Evolutionary conservation across 148 eudicot genomes (phyloP), one percentile per base, ranked within the genome.

Genomic region (Diospyros kaki): DNA sequence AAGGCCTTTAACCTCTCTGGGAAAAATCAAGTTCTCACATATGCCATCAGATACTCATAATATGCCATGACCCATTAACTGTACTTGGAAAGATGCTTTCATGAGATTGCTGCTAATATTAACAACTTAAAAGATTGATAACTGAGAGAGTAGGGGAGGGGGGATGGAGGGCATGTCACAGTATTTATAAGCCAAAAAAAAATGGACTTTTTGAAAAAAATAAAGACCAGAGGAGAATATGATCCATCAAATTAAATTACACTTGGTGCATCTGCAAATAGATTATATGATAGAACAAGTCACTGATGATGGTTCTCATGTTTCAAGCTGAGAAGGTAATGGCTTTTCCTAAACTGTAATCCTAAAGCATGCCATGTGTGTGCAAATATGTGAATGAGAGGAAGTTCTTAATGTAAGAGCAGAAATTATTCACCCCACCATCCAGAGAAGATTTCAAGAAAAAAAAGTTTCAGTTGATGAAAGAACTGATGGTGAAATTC

Each of bases 1-100:
- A 44, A 71, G 13, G 17, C 38, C 40, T 58, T 44, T 72, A 5
- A 5, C 64, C 17, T 71, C 55, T 58, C 46, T 43, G 39, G 38
- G 43, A 63, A 14, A 42, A 71, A 67, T 56, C 64, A 71, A 42
- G 74, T 15, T 58, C 74, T 51, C 28, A 28, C 28, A 28, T 28
- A 28, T 28, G 28, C 28, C 28, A 28, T 7, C 58, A 51, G 11
- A 68, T 48, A 18, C 43, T 68, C 45, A 18, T 17, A 67, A 43
- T 71, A 6, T 44, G 18, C 15, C 69, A 45, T 7, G 15, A 43
- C 28, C 39, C 15, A 45, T 56, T 15, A 4, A 10, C 15, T 38
- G n/a, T 18, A 44, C 13, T 59, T 43, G 7, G 54, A 59, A 12
- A 60, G 65, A 72, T 18, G 66, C 55, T 72, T 73, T 56, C 13